Base-by-base conservation (phyloP, 1,284 basidiomycete species). In the Taiwanofungus camphoratus region DNA sequence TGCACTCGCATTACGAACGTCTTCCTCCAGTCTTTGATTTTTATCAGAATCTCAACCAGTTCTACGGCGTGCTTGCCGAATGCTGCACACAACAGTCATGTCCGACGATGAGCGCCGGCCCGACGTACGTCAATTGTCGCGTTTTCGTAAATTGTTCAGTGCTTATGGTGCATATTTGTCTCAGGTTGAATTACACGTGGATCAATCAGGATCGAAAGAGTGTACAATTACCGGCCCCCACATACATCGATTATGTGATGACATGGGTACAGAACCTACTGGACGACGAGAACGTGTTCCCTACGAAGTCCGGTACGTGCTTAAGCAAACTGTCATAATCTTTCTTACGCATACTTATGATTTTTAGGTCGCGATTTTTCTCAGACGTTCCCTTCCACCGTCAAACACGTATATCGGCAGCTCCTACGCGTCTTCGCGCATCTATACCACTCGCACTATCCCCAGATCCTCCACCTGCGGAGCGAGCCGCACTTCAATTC, bases 201-300 rank as follows among this genome's bases (percentile, higher is more conserved):
- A 89, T 96, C 57, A 96, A 97, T 67, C 85, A 90, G 58, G 90
- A 90, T 64, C 87, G 93, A 44, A 94, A 94, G 62, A 88, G 87
- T 53, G 90, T 98, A 31, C 83, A 95, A 54, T 74, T 99, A 0
- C 87, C 95, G 12, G 95, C 95, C 3, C 91, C 95, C 5, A 95
- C 92, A 20, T 98, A 99, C 67, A 94, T 98, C 52, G 95, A 99
- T 70, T 99, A 95, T 63, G 94, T 98, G 52, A 94, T 98, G 89
- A 94, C 92, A 9, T 98, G 94, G 94, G 79, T 96, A 4, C 92
- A 97, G 59, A 94, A 94, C 57, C 71, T 96, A 21, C 74, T 98
- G 27, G 87, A 93, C 55, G 95, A 98, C 65, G 93, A 97, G 58
- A 78, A 71, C 48, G 83, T 88, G 21, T 99, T 99, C 69, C 95